Percentiles rank a stretch among this genome's conserved stretches.
Conservation (phyloP, 768 basidiomycete species). For the Tulasnella sp. region DNA sequence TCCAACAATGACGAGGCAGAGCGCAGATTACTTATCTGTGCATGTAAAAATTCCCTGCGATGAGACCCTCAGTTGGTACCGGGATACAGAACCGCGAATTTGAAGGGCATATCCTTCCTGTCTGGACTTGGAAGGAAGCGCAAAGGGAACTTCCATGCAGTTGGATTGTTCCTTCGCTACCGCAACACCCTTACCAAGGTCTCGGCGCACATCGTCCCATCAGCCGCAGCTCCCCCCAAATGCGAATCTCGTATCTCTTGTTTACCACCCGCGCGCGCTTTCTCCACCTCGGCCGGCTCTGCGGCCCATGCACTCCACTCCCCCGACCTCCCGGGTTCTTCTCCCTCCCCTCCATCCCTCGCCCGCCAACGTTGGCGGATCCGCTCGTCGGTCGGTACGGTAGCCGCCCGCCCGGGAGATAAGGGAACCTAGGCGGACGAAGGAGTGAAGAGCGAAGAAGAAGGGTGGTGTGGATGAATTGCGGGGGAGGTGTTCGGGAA, state of each 20-base stretch:
- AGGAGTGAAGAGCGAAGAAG: not conserved
- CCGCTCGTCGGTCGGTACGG: not conserved
- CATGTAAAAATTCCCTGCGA: not conserved
- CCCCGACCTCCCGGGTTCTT: not conserved
- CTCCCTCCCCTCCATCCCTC: not conserved
- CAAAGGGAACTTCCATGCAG: not conserved
- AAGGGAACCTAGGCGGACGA: not conserved
- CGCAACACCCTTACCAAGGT: not conserved
- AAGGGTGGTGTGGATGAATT: not conserved
- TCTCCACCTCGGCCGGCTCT: not conserved
- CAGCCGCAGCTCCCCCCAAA: not conserved
- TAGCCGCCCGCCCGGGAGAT: not conserved
- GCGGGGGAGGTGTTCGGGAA: slow-evolving; percentile 14
- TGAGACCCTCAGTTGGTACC: not conserved
- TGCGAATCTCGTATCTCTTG: slow-evolving; percentile 20
- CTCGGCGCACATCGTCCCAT: not conserved
- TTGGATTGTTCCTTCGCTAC: not conserved
- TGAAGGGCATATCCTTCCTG: not conserved
- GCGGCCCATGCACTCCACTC: not conserved
- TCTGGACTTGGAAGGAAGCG: not conserved
- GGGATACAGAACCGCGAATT: not conserved
- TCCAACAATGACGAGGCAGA: not conserved
- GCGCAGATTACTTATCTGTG: slow-evolving; percentile 16
- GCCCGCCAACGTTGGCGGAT: slow-evolving; percentile 7
- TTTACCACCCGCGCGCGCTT: not conserved